phyloP scores from a whole-genome alignment of 352 stramenopile species.

The Pythium folliculosum region DNA sequence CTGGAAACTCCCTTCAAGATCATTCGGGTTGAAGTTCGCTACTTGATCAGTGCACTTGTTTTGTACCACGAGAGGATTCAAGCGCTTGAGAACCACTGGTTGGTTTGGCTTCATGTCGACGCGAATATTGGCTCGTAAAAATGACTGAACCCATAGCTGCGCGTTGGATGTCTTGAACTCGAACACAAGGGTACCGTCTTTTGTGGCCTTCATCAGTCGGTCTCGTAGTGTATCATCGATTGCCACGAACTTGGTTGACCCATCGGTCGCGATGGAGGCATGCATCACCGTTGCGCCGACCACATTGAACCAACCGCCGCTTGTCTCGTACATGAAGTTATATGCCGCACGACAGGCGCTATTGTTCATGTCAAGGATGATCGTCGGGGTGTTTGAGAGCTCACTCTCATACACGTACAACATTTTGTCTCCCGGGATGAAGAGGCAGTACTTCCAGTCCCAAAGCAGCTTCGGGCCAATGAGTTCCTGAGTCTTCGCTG shows the following conservation, averaged over 20 bases:
- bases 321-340: conserved; percentile 42
- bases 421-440: conserved; percentile 45
- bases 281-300: conserved; percentile 47
- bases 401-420: conserved; percentile 71
- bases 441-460: conserved; percentile 74
- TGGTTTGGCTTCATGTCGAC: conserved; percentile 57
- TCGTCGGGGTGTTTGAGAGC: conserved; percentile 36
- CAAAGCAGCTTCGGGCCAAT: conserved; percentile 49
- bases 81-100: conserved; percentile 52
- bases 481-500: conserved; percentile 41
- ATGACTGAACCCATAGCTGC: conserved; percentile 57
- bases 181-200: conserved; percentile 39
- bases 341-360: conserved; percentile 43
- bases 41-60: conserved; percentile 63
- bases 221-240: conserved; percentile 34
- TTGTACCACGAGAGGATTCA: conserved; percentile 58
- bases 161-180: conserved; percentile 58
- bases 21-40: conserved; percentile 55
- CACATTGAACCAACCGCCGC: conserved; percentile 62
- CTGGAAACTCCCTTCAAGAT: conserved; percentile 76
- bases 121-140: conserved; percentile 46
- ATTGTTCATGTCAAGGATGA: conserved; percentile 63
- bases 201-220: conserved; percentile 40
- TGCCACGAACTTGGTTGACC: conserved; percentile 32
- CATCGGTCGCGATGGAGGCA: not conserved